Conservation (phyloP, 768 basidiomycete species). For the Panaeolus papilionaceus region DNA sequence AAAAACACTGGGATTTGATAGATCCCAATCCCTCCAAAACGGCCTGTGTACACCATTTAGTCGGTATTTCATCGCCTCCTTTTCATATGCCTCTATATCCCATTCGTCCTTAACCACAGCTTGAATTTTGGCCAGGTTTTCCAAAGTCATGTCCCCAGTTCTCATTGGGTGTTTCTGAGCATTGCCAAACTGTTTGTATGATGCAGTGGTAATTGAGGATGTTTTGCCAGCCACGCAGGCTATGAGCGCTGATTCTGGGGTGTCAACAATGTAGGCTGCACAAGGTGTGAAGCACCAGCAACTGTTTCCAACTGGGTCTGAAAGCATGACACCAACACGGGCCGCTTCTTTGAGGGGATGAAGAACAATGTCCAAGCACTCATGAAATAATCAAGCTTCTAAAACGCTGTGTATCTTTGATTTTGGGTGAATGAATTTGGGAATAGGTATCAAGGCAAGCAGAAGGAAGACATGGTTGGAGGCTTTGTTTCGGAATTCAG, state of each 20-base stretch:
- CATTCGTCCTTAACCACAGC: conserved; percentile 23
- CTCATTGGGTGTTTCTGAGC: too few species aligned
- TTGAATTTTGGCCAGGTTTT: conserved; percentile 19
- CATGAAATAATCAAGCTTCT: conserved; percentile 32
- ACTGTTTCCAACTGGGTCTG: conserved; percentile 30
- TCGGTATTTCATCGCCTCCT: conserved; percentile 14
- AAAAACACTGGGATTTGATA: conserved; percentile 36
- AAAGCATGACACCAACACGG: conserved; percentile 31
- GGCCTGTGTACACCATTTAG: conserved; percentile 37
- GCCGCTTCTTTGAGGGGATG: conserved; percentile 36
- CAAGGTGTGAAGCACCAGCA: conserved; percentile 34
- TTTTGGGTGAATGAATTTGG: conserved; percentile 30
- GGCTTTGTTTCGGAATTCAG: conserved; percentile 35
- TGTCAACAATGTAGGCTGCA: conserved; percentile 35
- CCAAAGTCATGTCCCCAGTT: conserved; percentile 28
- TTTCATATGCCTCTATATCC: conserved; percentile 29
- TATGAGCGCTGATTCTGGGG: conserved; percentile 33
- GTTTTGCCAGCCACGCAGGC: conserved; percentile 33
- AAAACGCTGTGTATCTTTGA: conserved; percentile 32
- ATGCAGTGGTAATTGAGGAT: conserved; percentile 36
- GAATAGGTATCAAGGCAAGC: conserved; percentile 36
- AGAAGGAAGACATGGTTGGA: conserved; percentile 34
- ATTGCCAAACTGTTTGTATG: conserved; percentile 34
- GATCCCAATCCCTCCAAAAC: conserved; percentile 42
- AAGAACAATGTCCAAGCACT: conserved; percentile 33